Conservation (phyloP, 192 early-diverging fungal species). For the Backusella mclennaniae region DNA sequence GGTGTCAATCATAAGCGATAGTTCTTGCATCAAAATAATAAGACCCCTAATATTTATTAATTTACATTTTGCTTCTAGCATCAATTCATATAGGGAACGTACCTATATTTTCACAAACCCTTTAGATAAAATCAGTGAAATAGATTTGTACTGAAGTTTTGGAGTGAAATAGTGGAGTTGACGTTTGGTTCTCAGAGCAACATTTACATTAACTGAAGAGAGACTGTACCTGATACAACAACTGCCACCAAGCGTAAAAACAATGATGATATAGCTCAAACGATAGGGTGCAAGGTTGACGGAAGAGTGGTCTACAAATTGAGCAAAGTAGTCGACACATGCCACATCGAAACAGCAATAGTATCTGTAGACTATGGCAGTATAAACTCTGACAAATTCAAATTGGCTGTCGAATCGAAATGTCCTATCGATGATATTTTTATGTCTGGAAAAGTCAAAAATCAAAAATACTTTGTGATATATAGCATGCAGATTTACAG, state of each 20-base stretch:
- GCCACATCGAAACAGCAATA: neutral
- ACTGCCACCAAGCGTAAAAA: neutral
- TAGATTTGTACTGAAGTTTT: neutral
- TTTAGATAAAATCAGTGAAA: neutral
- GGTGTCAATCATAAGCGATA: neutral
- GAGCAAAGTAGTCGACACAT: neutral
- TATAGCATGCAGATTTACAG: neutral
- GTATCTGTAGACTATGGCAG: neutral
- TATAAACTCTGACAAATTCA: neutral
- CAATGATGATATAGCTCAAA: neutral
- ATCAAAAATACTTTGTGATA: neutral
- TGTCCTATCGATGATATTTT: neutral
- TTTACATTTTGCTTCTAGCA: neutral
- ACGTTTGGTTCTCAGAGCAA: neutral
- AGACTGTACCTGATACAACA: neutral
- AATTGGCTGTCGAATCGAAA: neutral
- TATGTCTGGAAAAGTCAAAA: neutral
- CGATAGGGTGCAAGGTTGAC: neutral
- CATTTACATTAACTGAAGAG: neutral
- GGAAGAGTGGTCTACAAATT: neutral
- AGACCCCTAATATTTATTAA: neutral
- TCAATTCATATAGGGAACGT: neutral
- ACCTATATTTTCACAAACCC: neutral
- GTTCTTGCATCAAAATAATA: neutral
- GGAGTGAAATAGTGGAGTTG: neutral